Conservation (phyloP, 768 basidiomycete genomes). For the Cyathus striatus region DNA sequence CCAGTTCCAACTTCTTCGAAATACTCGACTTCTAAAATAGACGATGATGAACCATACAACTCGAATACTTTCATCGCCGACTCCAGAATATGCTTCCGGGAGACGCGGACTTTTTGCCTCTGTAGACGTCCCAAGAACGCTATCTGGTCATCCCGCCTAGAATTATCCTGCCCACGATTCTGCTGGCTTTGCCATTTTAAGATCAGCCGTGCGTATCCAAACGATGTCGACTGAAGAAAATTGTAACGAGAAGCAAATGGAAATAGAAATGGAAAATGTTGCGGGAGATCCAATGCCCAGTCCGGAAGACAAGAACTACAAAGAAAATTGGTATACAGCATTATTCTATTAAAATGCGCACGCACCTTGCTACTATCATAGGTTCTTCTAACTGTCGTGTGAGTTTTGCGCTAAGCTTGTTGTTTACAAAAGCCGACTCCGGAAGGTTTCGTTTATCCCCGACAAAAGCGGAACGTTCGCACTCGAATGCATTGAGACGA, state of each 20-base stretch:
- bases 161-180: slow-evolving; percentile 69
- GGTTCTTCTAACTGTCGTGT: slow-evolving; percentile 95
- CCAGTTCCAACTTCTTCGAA: slow-evolving; percentile 99
- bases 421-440: slow-evolving; percentile 91
- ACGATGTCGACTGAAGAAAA: slow-evolving; percentile 96
- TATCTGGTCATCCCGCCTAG: slow-evolving; percentile 84
- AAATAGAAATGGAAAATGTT: slow-evolving; percentile 97
- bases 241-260: slow-evolving; percentile 97
- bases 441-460: slow-evolving; percentile 55
- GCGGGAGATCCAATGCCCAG: slow-evolving; percentile 94
- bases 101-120: slow-evolving; percentile 95
- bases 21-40: slow-evolving; percentile 95
- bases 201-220: slow-evolving; percentile 94
- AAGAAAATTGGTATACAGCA: no score
- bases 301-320: slow-evolving; percentile 90
- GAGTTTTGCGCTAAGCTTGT: slow-evolving; percentile 97
- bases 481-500: slow-evolving; percentile 72
- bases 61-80: slow-evolving; percentile 96
- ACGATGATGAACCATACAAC: slow-evolving; percentile 91
- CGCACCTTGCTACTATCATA: slow-evolving; percentile 96
- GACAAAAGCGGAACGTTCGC: slow-evolving; percentile 49
- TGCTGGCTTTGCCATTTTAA: slow-evolving; percentile 93
- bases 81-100: slow-evolving; percentile 90
- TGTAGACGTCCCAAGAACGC: slow-evolving; percentile 90
- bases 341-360: slow-evolving; percentile 4